These are phyloP conservation scores for Inonotus hispidus DNA, from an alignment of 1,284 basidiomycete species.

Conservation along the genomic window DNA sequence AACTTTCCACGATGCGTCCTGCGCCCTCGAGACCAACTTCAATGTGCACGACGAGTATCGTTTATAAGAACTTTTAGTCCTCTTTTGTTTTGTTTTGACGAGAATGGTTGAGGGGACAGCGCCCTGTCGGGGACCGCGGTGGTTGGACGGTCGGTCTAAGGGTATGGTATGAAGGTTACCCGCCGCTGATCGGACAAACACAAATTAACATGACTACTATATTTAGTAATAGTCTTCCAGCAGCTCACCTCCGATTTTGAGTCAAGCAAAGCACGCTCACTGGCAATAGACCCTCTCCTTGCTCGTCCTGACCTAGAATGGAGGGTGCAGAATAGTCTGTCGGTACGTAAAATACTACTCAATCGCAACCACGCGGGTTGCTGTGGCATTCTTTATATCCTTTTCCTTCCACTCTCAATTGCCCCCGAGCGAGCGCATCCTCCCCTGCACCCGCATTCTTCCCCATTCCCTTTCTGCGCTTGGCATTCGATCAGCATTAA, in stretches of 20 bases:
- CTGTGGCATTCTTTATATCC: neutral
- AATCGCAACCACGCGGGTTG: neutral
- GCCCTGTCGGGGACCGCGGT: neutral
- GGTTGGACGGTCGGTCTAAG: neutral
- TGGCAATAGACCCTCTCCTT: neutral
- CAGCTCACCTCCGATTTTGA: neutral
- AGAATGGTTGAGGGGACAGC: neutral
- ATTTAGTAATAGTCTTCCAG: neutral
- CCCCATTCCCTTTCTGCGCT: neutral
- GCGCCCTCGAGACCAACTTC: constrained; percentile 1
- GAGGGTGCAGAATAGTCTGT: neutral
- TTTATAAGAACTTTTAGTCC: neutral
- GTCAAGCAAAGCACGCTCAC: neutral
- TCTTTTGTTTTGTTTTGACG: neutral
- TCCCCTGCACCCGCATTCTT: neutral
- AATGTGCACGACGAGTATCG: neutral
- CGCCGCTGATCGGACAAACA: neutral
- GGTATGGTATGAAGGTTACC: neutral
- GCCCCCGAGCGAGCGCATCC: neutral
- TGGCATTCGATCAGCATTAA: neutral
- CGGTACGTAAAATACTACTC: neutral
- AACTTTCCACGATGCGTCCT: constrained; percentile 6
- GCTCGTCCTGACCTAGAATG: neutral
- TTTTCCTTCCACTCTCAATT: neutral
- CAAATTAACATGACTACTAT: neutral